phyloP scores from a whole-genome alignment of 164 flowering plant species.

The Paratinospora sagittata region DNA sequence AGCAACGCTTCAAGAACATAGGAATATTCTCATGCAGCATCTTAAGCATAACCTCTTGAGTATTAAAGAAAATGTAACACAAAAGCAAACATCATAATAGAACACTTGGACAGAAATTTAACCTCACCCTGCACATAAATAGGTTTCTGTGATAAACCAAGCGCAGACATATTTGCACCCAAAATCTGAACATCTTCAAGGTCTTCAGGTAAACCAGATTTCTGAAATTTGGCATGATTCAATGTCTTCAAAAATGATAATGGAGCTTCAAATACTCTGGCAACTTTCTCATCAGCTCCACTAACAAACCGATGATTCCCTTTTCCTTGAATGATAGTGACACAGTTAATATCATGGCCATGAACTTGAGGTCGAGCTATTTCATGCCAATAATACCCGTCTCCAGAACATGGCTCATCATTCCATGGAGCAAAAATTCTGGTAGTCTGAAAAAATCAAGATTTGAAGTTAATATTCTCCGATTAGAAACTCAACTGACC shows the following conservation, averaged over 20 bases:
- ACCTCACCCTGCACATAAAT: slow-evolving; percentile 64
- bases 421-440: slow-evolving; percentile 83
- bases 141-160: slow-evolving; percentile 94
- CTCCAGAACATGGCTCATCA: slow-evolving; percentile 25
- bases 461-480: not conserved
- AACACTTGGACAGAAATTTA: slow-evolving; percentile 6
- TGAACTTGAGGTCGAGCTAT: slow-evolving; percentile 98
- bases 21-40: not conserved
- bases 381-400: slow-evolving; percentile 70
- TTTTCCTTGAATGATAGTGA: slow-evolving; percentile 64
- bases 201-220: slow-evolving; percentile 36
- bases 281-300: slow-evolving; percentile 99
- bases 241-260: slow-evolving; percentile 83
- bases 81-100: not conserved
- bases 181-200: slow-evolving; percentile 52
- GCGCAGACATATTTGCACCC: slow-evolving; percentile 99
- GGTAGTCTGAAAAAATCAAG: slow-evolving; percentile 52
- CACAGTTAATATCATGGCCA: slow-evolving; percentile 96
- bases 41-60: not conserved
- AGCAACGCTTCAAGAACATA: not conserved
- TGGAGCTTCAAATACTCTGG: slow-evolving; percentile 96
- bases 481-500: not conserved
- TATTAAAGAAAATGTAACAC: not conserved
- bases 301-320: slow-evolving; percentile 88
- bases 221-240: slow-evolving; percentile 42